Conservation (phyloP, 2,329 filamentous ascomycete species). For the Trichoderma atrobrunneum region DNA sequence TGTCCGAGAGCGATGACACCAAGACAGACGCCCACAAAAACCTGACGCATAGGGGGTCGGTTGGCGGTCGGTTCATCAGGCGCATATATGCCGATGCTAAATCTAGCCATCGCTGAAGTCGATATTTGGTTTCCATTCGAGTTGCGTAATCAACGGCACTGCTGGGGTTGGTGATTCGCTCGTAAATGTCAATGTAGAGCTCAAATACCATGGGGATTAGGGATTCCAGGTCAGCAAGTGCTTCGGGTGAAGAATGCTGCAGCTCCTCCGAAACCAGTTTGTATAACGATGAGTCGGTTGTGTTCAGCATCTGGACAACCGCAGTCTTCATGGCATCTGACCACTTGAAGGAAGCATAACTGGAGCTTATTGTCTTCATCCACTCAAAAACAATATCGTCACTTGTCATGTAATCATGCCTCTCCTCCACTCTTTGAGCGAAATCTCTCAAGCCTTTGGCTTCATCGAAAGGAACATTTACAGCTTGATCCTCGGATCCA, state of each 20-base stretch:
- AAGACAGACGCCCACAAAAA: conserved; percentile 59
- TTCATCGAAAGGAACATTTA: conserved; percentile 51
- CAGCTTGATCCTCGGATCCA: conserved; percentile 48
- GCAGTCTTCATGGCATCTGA: conserved; percentile 54
- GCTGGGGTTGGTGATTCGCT: conserved; percentile 56
- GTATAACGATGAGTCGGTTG: conserved; percentile 52
- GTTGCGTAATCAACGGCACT: conserved; percentile 51
- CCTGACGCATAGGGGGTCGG: conserved; percentile 46
- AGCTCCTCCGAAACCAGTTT: conserved; percentile 45
- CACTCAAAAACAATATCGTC: conserved; percentile 60
- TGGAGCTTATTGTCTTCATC: conserved; percentile 48
- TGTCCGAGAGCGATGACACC: conserved; percentile 50
- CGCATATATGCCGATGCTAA: conserved; percentile 47
- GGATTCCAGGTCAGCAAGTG: conserved; percentile 37
- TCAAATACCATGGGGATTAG: conserved; percentile 60
- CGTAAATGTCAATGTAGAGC: conserved; percentile 59
- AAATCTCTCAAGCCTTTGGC: conserved; percentile 52
- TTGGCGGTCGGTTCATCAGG: conserved; percentile 32
- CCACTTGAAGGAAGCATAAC: conserved; percentile 57
- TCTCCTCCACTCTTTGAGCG: conserved; percentile 44
- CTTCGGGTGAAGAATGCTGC: conserved; percentile 27
- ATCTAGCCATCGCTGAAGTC: conserved; percentile 52
- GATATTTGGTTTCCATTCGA: conserved; percentile 48
- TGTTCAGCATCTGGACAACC: conserved; percentile 56
- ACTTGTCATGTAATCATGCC: conserved; percentile 48